Evolutionary conservation across 2,329 filamentous ascomycete species (phyloP).

Genomic region (Exserohilum rostratum): DNA sequence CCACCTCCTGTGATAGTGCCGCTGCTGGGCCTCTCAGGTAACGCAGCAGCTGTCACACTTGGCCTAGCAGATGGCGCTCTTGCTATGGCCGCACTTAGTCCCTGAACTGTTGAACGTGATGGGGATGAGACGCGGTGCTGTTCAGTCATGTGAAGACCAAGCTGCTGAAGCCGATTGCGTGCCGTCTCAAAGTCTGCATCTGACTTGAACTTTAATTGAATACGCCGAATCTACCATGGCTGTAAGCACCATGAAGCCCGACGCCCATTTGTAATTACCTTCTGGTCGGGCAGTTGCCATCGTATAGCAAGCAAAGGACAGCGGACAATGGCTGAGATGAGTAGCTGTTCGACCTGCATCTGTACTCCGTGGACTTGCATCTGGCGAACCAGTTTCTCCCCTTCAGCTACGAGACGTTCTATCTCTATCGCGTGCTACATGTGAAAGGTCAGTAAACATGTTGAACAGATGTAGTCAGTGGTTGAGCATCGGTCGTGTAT

Average conservation of each 20-base stretch:
- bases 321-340: conserved; percentile 52
- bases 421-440: conserved; percentile 33
- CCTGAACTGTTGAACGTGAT: conserved; percentile 19
- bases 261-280: conserved; percentile 29
- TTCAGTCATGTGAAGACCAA: conserved; percentile 42
- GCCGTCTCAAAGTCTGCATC: conserved; percentile 46
- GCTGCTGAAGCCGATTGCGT: conserved; percentile 38
- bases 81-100: conserved; percentile 4
- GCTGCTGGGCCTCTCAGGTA: conserved; percentile 3
- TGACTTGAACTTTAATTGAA: conserved; percentile 53
- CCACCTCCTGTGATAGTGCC: not conserved
- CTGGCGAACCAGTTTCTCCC: conserved; percentile 22
- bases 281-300: conserved; percentile 46
- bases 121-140: conserved; percentile 12
- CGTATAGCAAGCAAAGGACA: conserved; percentile 50
- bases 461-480: not conserved
- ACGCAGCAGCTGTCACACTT: not conserved
- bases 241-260: conserved; percentile 9
- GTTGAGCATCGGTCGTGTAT: conserved; percentile 4
- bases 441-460: conserved; percentile 12
- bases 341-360: conserved; percentile 49
- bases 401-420: conserved; percentile 29
- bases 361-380: conserved; percentile 34
- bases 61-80: not conserved
- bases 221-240: conserved; percentile 47